Base-by-base conservation (phyloP, 176 grass and related monocot species). In the Bothriochloa decipiens region DNA sequence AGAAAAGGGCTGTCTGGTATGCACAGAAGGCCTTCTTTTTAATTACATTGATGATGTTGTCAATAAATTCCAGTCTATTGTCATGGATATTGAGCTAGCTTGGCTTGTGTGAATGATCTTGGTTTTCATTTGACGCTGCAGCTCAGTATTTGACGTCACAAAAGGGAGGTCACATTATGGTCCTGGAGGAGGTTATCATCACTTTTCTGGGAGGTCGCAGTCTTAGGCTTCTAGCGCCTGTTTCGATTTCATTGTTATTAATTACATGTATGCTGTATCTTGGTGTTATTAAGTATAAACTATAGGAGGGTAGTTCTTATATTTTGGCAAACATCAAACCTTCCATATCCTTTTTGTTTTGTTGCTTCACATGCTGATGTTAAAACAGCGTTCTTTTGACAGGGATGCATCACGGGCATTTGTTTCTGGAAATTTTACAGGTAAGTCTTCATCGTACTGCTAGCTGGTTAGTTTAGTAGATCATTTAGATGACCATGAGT, bases 351-450 rank as follows among this genome's bases (percentile, higher is more conserved):
- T 80, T 74, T 82, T 67, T 28, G 49, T 39, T 78, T 18, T 77
- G 4, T 74, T 91, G 47, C 45, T 82, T 75, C 15, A 22, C 26
- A 49, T 90, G 45, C 70, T 84, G 27, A 78, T 91, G 61, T 70
- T 78, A 52, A 46, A 80, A 79, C 41, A 42, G 6, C 76, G 84
- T 42, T 88, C 39, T 58, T 7, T 61, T 74, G 71, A 53, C 88
- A 98, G 96, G 86, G 96, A 98, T 76, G 96, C 96, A 76, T 95
- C 96, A 65, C 86, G 91, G 32, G 93, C 96, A 65, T 98, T 94
- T 70, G 88, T 95, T 85, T 98, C 93, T 42, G 96, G 96, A 87
- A 98, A 98, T 66, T 98, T 98, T 89, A 90, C 96, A 88, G 93
- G 96, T 94, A 87, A 81, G 41, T 36, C 10, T 78, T 27, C 50